Evolutionary conservation across 805 yeast genomes (phyloP).

Genomic region (Ogataea ganodermae): DNA sequence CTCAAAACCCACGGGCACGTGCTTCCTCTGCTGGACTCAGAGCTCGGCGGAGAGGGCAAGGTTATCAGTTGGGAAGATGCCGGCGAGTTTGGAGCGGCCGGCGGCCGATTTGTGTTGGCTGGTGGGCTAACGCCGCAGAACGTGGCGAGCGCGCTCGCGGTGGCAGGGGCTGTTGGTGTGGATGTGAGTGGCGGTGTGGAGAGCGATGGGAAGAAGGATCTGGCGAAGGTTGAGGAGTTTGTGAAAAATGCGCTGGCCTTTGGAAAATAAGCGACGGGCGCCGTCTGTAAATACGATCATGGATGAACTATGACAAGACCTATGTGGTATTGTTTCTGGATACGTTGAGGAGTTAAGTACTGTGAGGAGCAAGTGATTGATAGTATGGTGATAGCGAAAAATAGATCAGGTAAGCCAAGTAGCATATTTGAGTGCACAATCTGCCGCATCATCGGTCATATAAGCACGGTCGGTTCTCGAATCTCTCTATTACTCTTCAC

Average conservation of each 20-base stretch:
- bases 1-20: slow-evolving; percentile 40
- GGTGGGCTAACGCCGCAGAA: slow-evolving; percentile 87
- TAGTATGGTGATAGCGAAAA: too few species aligned
- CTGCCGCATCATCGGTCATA: too few species aligned
- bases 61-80: slow-evolving; percentile 70
- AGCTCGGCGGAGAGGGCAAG: slow-evolving; percentile 89
- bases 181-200: slow-evolving; percentile 98
- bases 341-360: background rate
- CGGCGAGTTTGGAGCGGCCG: slow-evolving; percentile 36
- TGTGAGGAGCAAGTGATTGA: background rate
- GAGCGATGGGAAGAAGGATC: slow-evolving; percentile 71
- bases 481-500: too few species aligned
- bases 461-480: too few species aligned
- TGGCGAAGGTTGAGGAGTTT: slow-evolving; percentile 59
- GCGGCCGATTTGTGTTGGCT: slow-evolving; percentile 63
- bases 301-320: too few species aligned
- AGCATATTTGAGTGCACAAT: too few species aligned
- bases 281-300: too few species aligned
- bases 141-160: slow-evolving; percentile 51
- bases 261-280: background rate
- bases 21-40: slow-evolving; percentile 77
- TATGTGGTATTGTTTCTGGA: background rate
- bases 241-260: slow-evolving; percentile 60
- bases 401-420: too few species aligned
- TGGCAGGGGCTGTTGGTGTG: slow-evolving; percentile 75